These are phyloP conservation scores for Danielia reshetovae DNA, from an alignment of 805 yeast species.

Conservation along the genomic window DNA sequence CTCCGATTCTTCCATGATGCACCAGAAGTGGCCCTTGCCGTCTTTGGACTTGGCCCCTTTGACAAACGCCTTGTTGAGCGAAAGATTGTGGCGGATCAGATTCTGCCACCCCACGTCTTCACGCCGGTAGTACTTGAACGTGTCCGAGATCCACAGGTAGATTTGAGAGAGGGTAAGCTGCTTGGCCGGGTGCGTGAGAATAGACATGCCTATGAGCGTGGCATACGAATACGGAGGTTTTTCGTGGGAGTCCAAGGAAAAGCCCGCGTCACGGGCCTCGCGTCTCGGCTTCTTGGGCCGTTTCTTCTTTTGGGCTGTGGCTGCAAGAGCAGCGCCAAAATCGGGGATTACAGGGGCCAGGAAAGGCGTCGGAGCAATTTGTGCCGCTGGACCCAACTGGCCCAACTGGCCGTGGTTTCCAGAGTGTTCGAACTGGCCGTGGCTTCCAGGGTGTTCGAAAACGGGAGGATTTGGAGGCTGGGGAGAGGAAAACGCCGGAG, in stretches of 20 bases:
- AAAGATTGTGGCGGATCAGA: slow-evolving; percentile 90
- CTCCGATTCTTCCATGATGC: slow-evolving; percentile 79
- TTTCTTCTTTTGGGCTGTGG: slow-evolving; percentile 13
- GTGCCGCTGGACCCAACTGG: slow-evolving; percentile 11
- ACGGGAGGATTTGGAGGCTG: slow-evolving; percentile 22
- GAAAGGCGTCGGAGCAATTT: slow-evolving; percentile 21
- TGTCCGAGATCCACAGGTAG: slow-evolving; percentile 85
- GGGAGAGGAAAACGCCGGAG: slow-evolving; percentile 52
- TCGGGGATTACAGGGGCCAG: slow-evolving; percentile 35
- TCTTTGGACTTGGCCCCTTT: slow-evolving; percentile 89
- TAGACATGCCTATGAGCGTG: slow-evolving; percentile 88
- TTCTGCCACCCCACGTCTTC: slow-evolving; percentile 97
- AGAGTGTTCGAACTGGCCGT: slow-evolving; percentile 7
- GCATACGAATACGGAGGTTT: slow-evolving; percentile 97
- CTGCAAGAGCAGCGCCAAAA: slow-evolving; percentile 1
- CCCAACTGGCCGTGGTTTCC: slow-evolving; percentile 8
- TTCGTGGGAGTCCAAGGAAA: slow-evolving; percentile 48
- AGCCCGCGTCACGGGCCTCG: slow-evolving; percentile 29
- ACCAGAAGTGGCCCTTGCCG: slow-evolving; percentile 93
- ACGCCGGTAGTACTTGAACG: slow-evolving; percentile 76
- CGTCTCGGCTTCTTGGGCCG: slow-evolving; percentile 26
- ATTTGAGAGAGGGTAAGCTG: slow-evolving; percentile 56
- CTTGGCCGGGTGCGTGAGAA: slow-evolving; percentile 65
- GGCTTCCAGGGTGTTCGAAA: slow-evolving; percentile 5
- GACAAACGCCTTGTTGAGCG: slow-evolving; percentile 87